Conservation (phyloP, 2,329 filamentous ascomycete species). For the Sclerotinia minor region DNA sequence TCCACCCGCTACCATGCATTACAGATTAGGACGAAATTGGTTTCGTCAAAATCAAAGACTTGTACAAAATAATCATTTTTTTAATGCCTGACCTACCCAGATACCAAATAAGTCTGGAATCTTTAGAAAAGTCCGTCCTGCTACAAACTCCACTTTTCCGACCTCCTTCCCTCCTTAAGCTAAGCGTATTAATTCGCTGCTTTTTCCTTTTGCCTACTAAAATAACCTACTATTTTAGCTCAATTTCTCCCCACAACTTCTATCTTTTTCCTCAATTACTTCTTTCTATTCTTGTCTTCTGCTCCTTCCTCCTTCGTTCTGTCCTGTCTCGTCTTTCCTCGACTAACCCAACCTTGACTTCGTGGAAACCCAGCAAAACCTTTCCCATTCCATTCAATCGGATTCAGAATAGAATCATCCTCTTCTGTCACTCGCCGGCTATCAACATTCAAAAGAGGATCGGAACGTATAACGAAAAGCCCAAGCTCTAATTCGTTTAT, state of each 20-base stretch:
- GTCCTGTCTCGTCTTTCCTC: too few relatives aligned
- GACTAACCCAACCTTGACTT: too few relatives aligned
- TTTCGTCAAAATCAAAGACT: neutral
- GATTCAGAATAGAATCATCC: neutral
- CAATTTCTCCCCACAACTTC: conserved; percentile 17
- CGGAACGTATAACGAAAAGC: neutral
- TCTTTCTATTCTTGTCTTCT: neutral
- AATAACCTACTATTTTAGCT: conserved; percentile 8
- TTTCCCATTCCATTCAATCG: neutral
- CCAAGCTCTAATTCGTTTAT: conserved; percentile 10
- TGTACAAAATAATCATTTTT: neutral
- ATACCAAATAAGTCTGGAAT: conserved; percentile 5
- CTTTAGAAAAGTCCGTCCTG: neutral
- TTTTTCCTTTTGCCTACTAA: neutral
- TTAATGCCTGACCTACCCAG: conserved; percentile 1
- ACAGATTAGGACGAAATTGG: conserved; percentile 17
- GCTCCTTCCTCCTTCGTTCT: neutral
- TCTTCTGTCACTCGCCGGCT: neutral
- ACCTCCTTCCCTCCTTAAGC: conserved; percentile 17
- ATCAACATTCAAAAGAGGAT: neutral
- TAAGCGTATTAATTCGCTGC: conserved; percentile 7
- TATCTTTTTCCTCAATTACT: neutral
- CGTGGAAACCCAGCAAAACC: neutral
- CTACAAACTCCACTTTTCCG: conserved; percentile 14
- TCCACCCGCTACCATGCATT: conserved; percentile 16